Conservation (phyloP, 2,329 filamentous ascomycete genomes). For the Tolypocladium paradoxum region DNA sequence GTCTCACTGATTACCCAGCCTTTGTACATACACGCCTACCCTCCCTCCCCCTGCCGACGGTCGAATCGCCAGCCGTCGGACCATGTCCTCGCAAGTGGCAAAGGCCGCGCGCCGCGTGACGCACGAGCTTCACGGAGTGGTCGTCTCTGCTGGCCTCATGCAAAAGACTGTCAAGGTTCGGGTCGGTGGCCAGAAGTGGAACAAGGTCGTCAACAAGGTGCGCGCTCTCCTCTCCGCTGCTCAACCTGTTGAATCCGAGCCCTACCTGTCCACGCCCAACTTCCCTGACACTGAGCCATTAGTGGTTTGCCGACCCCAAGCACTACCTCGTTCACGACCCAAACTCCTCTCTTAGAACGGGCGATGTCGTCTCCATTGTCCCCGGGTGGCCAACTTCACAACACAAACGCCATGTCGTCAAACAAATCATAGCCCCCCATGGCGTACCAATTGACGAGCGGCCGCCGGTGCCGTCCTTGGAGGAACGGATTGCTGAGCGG, state of each 20-base stretch:
- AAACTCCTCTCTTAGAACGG: conserved; percentile 57
- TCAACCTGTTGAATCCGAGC: neutral
- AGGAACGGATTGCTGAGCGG: conserved; percentile 46
- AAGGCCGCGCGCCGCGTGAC: conserved; percentile 32
- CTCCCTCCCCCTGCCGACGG: neutral
- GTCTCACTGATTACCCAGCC: neutral
- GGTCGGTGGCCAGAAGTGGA: conserved; percentile 61
- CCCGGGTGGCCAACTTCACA: conserved; percentile 55
- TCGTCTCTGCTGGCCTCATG: conserved; percentile 70
- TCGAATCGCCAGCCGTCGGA: neutral
- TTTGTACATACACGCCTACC: neutral
- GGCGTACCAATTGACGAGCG: conserved; percentile 53
- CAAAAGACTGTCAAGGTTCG: conserved; percentile 69
- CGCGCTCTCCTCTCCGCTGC: conserved; percentile 2
- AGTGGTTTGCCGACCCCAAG: conserved; percentile 50
- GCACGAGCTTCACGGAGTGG: conserved; percentile 53
- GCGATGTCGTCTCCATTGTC: conserved; percentile 64
- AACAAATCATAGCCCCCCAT: conserved; percentile 60
- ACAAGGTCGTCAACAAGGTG: conserved; percentile 63
- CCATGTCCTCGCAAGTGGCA: conserved; percentile 30
- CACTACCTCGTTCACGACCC: conserved; percentile 71
- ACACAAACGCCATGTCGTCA: conserved; percentile 63
- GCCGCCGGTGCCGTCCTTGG: conserved; percentile 52
- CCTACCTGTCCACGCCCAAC: neutral
- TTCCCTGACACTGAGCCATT: conserved; percentile 8